Evolutionary conservation across 768 basidiomycete genomes (phyloP).

Genomic region (Mycena vitilis): DNA sequence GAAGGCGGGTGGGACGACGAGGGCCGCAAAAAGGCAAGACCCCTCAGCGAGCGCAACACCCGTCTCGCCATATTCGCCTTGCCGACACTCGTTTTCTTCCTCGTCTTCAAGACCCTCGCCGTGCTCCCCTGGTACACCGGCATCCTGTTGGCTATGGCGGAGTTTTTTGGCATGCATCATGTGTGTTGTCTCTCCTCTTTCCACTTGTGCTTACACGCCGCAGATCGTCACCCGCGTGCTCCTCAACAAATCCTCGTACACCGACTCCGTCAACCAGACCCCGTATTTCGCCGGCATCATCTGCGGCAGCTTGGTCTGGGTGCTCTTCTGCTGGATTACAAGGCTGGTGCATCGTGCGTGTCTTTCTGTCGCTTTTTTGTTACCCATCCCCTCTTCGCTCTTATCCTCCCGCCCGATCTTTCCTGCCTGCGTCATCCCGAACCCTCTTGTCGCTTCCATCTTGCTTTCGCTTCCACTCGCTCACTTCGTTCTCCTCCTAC

Average conservation of each 20-base stretch:
- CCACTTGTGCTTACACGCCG: background rate
- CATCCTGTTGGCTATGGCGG: slow-evolving; percentile 81
- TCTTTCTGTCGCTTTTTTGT: background rate
- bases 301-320: slow-evolving; percentile 71
- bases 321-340: slow-evolving; percentile 47
- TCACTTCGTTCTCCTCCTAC: background rate
- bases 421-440: no score
- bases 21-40: background rate
- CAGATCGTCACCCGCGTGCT: slow-evolving; percentile 89
- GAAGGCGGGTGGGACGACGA: slow-evolving; percentile 74
- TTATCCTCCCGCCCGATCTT: no score
- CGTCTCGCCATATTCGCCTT: slow-evolving; percentile 82
- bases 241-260: slow-evolving; percentile 83
- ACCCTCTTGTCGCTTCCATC: no score
- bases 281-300: slow-evolving; percentile 97
- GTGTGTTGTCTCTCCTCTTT: slow-evolving; percentile 57
- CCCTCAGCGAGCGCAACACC: slow-evolving; percentile 72
- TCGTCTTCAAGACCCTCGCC: slow-evolving; percentile 87
- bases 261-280: slow-evolving; percentile 85
- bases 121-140: slow-evolving; percentile 93
- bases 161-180: slow-evolving; percentile 95
- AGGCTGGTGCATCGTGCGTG: slow-evolving; percentile 78
- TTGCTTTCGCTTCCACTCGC: no score
- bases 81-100: slow-evolving; percentile 82
- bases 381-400: no score